Evolutionary conservation across 1,139 yeast species (phyloP).

Genomic region (Scheffersomyces insectosa): DNA sequence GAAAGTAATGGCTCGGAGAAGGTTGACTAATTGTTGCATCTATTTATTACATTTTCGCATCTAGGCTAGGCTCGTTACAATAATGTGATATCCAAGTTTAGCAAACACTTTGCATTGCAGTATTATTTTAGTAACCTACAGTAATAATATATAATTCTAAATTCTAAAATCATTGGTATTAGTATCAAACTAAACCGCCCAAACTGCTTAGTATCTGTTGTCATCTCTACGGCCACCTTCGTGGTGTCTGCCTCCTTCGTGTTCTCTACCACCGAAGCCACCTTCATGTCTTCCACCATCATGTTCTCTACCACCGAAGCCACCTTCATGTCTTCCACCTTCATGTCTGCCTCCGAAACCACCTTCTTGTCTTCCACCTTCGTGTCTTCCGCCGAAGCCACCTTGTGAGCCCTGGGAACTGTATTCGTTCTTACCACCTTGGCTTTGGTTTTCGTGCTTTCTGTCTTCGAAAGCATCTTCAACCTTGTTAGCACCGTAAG

Average conservation of each 20-base stretch:
- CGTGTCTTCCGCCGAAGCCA: slow-evolving; percentile 8
- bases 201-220: slow-evolving; percentile 7
- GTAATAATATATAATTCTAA: no score
- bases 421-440: slow-evolving; percentile 11
- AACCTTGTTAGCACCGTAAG: slow-evolving; percentile 55
- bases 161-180: no score
- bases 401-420: slow-evolving; percentile 8
- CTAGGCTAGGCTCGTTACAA: no score
- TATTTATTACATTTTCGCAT: neutral
- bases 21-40: slow-evolving; percentile 19
- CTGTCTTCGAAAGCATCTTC: slow-evolving; percentile 39
- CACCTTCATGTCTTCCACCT: slow-evolving; percentile 13
- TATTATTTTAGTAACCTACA: no score
- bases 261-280: slow-evolving; percentile 14
- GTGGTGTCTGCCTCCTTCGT: slow-evolving; percentile 9
- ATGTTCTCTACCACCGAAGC: slow-evolving; percentile 7
- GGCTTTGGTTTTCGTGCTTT: slow-evolving; percentile 8
- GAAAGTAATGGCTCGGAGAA: slow-evolving; percentile 29
- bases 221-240: slow-evolving; percentile 11
- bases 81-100: no score
- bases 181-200: no score
- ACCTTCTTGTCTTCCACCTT: slow-evolving; percentile 10
- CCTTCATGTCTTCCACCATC: slow-evolving; percentile 10
- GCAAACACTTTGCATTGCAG: no score
- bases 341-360: slow-evolving; percentile 10